Conservation (phyloP, 768 basidiomycete species). For the Panellus pusillus region DNA sequence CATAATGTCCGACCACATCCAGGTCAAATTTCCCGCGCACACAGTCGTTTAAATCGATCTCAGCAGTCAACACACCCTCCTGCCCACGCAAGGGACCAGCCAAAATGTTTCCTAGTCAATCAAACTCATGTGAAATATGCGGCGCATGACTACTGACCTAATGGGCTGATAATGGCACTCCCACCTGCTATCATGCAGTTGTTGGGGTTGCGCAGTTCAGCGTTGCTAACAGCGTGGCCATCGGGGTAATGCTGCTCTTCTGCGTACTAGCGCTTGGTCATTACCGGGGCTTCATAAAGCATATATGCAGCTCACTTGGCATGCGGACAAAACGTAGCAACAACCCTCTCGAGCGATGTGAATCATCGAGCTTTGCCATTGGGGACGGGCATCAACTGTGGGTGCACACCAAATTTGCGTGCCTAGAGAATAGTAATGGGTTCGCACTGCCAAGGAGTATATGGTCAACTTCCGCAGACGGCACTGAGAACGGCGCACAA, state of each 20-base stretch:
- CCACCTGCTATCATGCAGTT: constrained; percentile 64
- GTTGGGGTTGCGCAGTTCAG: constrained; percentile 37
- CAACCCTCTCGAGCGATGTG: constrained; percentile 65
- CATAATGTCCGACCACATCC: constrained; percentile 63
- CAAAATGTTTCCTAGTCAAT: constrained; percentile 46
- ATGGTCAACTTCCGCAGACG: not conserved
- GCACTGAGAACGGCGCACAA: constrained; percentile 33
- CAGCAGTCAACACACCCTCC: constrained; percentile 57
- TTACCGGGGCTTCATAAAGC: too few species aligned
- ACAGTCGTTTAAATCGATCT: constrained; percentile 59
- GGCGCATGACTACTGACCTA: too few species aligned
- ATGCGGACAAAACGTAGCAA: not conserved
- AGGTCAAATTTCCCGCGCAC: constrained; percentile 61
- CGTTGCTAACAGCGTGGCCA: constrained; percentile 43
- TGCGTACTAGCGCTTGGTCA: constrained; percentile 37
- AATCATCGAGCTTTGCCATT: constrained; percentile 57
- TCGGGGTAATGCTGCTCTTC: constrained; percentile 54
- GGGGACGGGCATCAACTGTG: constrained; percentile 59
- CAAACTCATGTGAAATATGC: too few species aligned
- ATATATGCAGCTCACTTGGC: too few species aligned
- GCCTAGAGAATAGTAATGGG: constrained; percentile 58
- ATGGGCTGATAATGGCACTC: constrained; percentile 57
- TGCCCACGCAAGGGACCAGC: constrained; percentile 56
- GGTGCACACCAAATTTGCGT: constrained; percentile 66
- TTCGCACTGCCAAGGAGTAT: constrained; percentile 41